Base-by-base conservation (phyloP, 257 asterid species). In the Perilla frutescens region DNA sequence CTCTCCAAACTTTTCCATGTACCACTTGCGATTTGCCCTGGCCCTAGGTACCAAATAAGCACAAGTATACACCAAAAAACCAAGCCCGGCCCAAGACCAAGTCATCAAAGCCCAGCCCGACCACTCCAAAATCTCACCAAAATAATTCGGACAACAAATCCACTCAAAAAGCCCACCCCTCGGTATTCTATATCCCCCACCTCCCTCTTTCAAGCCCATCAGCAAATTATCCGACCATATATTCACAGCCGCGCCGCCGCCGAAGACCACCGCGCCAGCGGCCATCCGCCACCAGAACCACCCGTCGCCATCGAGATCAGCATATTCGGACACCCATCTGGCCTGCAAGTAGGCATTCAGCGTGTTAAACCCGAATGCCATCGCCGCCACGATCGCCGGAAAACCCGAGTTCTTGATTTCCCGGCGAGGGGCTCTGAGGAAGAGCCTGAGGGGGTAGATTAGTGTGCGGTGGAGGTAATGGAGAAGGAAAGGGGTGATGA, bases 91-190 rank as follows among this genome's bases (percentile, higher is more conserved):
- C 96, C 96, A 88, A 8, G 89, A 87, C 85, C 91, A 82, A 6
- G 78, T 83, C 90, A 88, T 86, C 31, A 92, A 32, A 56, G 96
- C 90, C 96, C 96, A 92, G 67, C 92, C 97, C 80, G 85, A 81
- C 96, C 96, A 90, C 73, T 92, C 96, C 77, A 90, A 3, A 8
- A 88, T 83, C 87, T 92, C 96, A 32, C 97, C 96, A 6, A 87
- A 82, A 74, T 92, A 92, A 77, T 88, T 92, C 2, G 98, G 96
- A 13, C 96, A 87, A 7, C 93, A 88, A 29, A 92, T 82, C 81
- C 78, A 66, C 80, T 88, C 96, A 75, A 88, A 90, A 45, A 75
- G 70, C 79, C 96, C 92, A 56, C 96, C 96, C 70, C 49, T 80
- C 0, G 77, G 71, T 14, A 73, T 34, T 71, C 5, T 62, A 15